Evolutionary conservation across 805 yeast species (phyloP), one percentile per base, ranked within the genome.

Genomic region (Cyberlindnera maritima): DNA sequence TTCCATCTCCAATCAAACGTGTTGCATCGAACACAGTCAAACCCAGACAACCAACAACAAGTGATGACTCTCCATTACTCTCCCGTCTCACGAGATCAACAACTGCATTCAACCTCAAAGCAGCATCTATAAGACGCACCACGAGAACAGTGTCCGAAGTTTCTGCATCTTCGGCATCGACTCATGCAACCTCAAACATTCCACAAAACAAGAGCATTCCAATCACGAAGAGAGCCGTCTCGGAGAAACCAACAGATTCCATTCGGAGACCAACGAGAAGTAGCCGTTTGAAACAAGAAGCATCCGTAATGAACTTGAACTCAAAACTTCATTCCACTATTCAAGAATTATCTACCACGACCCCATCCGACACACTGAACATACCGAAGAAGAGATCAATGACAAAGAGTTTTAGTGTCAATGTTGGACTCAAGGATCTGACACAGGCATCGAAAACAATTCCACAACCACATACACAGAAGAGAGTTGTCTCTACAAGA

Each of bases 21-120:
- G 38, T 37, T 11, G 44, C 46, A 7, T 44, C 52, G 2, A 26
- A 28, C 10, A 21, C 46, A 1, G 11, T 20, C 20, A 36, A 40
- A 21, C 41, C 33, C n/a, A 48, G 31, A 18, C 14, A 41, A 17
- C 17, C 48, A 1, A 34, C 46, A 9, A 28, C 25, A 4, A 34
- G 39, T 10, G 55, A 50, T 21, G 51, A 55, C 13, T 52, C 61
- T 3, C 59, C 59, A 3, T 28, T 58, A 11, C n/a, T 60, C 1
- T 42, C 54, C 5, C 50, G 64, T 36, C 49, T 60, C 2, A 57
- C 64, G 1, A 45, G 57, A 21, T 57, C 64, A 2, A 59, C 63
- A 1, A 53, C 62, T 1, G 46, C 62, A 11, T 57, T 47, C 13
- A 28, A 56, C n/a, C 46, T 59, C 31, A 56, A 56, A 28, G 13